Percentiles rank a stretch among this genome's conserved stretches.
These are phyloP conservation scores for Chaetomiaceae sp. DNA, from an alignment of 2,329 filamentous ascomycete genomes.

Conservation along the genomic window DNA sequence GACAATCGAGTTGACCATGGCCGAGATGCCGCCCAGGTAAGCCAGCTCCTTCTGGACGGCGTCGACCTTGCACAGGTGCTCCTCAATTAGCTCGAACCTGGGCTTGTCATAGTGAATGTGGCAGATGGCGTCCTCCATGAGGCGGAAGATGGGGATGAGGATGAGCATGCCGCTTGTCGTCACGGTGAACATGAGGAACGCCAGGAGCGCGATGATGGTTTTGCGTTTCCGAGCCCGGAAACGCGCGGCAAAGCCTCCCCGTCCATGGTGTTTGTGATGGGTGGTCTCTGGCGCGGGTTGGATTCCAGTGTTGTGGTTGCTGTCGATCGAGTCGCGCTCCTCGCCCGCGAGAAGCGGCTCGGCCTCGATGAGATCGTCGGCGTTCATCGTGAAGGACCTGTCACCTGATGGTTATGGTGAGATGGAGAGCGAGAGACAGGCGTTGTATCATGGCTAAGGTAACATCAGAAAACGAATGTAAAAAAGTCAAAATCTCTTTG, in stretches of 20 bases:
- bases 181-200: slow-evolving; percentile 19
- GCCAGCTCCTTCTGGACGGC: slow-evolving; percentile 22
- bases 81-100: slow-evolving; percentile 20
- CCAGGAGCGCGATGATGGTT: slow-evolving; percentile 18
- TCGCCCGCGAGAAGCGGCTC: slow-evolving; percentile 15
- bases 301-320: neutral
- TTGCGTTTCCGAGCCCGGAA: slow-evolving; percentile 17
- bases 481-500: no score
- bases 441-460: no score
- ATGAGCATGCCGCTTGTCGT: slow-evolving; percentile 23
- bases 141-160: slow-evolving; percentile 23
- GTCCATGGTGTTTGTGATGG: neutral
- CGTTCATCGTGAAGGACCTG: no score
- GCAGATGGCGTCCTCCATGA: slow-evolving; percentile 24
- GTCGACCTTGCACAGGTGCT: slow-evolving; percentile 23
- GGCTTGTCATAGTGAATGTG: slow-evolving; percentile 19
- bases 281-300: no score
- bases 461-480: no score
- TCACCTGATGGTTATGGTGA: neutral
- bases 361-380: slow-evolving; percentile 9
- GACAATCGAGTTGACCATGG: slow-evolving; percentile 17
- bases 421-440: no score
- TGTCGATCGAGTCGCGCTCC: slow-evolving; percentile 10
- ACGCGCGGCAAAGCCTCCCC: neutral
- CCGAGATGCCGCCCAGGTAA: slow-evolving; percentile 18